Evolutionary conservation across 176 grass and related monocot genomes (phyloP), one percentile per base, ranked within the genome.

Genomic region (Carex myosuroides): DNA sequence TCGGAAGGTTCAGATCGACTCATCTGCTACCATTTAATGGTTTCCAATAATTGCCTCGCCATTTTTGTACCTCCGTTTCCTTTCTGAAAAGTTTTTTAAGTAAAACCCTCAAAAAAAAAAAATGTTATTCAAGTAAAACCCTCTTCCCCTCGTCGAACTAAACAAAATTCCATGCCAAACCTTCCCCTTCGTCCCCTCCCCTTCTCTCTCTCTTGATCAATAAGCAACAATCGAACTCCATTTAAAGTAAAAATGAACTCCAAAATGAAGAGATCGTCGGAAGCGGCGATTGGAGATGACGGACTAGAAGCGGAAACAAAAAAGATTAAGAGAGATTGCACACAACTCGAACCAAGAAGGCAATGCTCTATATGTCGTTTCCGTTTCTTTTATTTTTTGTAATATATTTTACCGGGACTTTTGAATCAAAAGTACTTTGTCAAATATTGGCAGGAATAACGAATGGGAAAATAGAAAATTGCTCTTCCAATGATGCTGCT

Each of bases 291-390:
- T 13, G 64, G 37, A 35, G 80, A 82, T 14, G 65, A 83, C 75
- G 79, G 26, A 16, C 52, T 50, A 42, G 80, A 66, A 57, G 61
- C 56, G 4, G 22, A 58, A 13, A 56, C 68, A 3, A 90, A 90
- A 72, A 89, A 81, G 73, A 65, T 20, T 12, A 86, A 70, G 85
- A 52, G 29, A 26, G 81, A 90, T 18, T 44, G 21, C 60, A 30
- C 67, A 55, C 69, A 80, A 22, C 69, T 90, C 61, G 85, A 87
- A 82, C 88, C 88, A 18, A 90, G 85, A 80, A 87, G 88, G 88
- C 83, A 14, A 60, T 67, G 37, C 68, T 37, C 21, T 82, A 5
- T 29, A 3, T n/a, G 3, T 37, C 13, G 44, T 33, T 60, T 81
- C 13, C 8, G 1, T 75, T 73, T 30, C 6, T 83, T 44, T 57